A percentile compares a stretch with the other conserved stretches of the same genome.
Conservation (phyloP, 148 eudicot genomes). For the Rhododendron ovatum region DNA sequence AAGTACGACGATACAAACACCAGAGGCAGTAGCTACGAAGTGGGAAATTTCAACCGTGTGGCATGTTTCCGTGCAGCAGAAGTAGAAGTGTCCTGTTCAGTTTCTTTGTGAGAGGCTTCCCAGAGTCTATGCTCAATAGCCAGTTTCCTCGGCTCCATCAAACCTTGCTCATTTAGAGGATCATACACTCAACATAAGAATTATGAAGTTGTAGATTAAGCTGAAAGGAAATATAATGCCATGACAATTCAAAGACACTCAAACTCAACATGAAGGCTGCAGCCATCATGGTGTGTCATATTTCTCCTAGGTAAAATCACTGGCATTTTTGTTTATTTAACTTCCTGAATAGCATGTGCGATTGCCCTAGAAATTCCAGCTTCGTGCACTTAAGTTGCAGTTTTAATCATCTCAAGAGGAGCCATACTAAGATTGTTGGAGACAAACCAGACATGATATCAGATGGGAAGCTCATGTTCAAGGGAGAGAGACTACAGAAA, state of each 20-base stretch:
- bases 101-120: constrained; percentile 65
- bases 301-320: not conserved
- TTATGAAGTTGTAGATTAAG: not conserved
- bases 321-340: not conserved
- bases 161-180: constrained; percentile 64
- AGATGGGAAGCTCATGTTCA: not conserved
- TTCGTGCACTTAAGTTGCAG: not conserved
- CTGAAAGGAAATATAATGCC: not conserved
- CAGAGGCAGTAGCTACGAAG: not conserved
- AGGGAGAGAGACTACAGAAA: not conserved
- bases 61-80: constrained; percentile 3
- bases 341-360: not conserved
- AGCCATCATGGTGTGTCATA: not conserved
- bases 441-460: not conserved
- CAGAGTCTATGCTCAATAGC: constrained; percentile 58
- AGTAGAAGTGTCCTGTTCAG: constrained; percentile 20
- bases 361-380: not conserved
- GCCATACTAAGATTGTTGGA: not conserved
- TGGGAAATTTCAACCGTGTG: not conserved
- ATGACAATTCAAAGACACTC: not conserved
- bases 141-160: constrained; percentile 73
- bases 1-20: not conserved
- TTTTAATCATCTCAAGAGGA: not conserved
- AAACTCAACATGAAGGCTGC: not conserved
- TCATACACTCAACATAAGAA: not conserved